Base-by-base conservation (phyloP, 2,329 filamentous ascomycete species). In the Ceratocystiopsis minuta region DNA sequence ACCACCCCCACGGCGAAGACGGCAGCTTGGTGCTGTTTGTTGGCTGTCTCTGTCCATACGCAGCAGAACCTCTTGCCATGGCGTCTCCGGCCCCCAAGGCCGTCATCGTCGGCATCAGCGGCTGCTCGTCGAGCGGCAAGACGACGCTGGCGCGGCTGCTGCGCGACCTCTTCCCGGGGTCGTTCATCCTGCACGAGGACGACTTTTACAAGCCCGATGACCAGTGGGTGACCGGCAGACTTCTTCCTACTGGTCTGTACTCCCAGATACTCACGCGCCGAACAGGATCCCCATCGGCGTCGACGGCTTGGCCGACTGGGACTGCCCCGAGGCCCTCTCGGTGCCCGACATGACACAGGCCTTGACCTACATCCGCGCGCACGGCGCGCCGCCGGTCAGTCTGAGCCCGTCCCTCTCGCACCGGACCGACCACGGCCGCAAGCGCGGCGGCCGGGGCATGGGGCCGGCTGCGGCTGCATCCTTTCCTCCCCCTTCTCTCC, bases 91-190 rank as follows among this genome's bases (percentile, higher is more conserved):
- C 55, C n/a, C 55, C 51, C 16, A 67, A 63, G 40, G 68, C 70
- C 34, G 56, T 88, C 46, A 64, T 94, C 36, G 65, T 96, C 42
- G 85, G 78, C 45, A 76, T 96, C 45, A 92, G 84, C 34, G 90
- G 90, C 43, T 84, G 82, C 49, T 95, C 88, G 2, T 93, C 82
- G 4, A 88, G 82, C 52, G 90, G 90, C 46, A 98, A 98, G 65
- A 96, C 90, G 3, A 96, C 90, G 3, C 72, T 98, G 14, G 82
- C 86, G 16, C 75, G 88, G 3, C 68, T 95, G 13, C 67, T 98
- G 16, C 77, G 85, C 45, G 76, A 83, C 55, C 78, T 93, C 49
- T 86, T 95, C 53, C 78, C 78, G 10, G 66, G 69, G 50, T 69
- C 76, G 15, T 88, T 86, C 54, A 82, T 96, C 53, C 69, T 98